These are phyloP conservation scores for Microbotryum silenes-acaulis DNA, from an alignment of 1,284 basidiomycete species.

Conservation along the genomic window DNA sequence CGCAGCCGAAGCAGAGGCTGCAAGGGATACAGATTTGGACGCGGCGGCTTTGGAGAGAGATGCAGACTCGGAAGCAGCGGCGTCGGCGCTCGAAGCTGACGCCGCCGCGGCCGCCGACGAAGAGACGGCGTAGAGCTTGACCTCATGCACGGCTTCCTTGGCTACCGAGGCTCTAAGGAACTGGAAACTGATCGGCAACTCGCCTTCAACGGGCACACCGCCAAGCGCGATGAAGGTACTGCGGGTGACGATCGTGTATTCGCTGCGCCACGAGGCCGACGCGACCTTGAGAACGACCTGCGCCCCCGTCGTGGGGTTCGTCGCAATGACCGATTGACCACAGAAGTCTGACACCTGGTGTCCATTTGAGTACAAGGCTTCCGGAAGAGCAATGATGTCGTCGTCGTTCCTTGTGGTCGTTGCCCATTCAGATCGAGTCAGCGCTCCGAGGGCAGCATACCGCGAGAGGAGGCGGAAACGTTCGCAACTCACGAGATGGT, in stretches of 20 bases:
- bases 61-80: neutral
- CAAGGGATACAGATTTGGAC: neutral
- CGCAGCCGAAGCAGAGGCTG: neutral
- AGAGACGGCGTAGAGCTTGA: no score
- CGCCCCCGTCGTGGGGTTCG: neutral
- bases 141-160: no score
- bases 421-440: no score
- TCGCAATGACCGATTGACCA: neutral
- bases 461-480: no score
- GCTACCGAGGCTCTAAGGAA: neutral
- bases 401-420: neutral
- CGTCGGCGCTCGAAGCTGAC: neutral
- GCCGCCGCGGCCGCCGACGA: no score
- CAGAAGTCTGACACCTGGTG: neutral
- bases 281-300: neutral
- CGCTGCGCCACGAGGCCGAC: neutral
- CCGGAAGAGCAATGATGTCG: neutral
- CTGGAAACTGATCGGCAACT: neutral
- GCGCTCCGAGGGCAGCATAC: no score
- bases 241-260: neutral
- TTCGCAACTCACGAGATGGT: neutral
- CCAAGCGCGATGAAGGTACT: neutral
- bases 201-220: neutral
- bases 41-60: neutral
- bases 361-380: neutral